Base-by-base conservation (phyloP, 495 filamentous ascomycete species). In the Chaetomium tenue region DNA sequence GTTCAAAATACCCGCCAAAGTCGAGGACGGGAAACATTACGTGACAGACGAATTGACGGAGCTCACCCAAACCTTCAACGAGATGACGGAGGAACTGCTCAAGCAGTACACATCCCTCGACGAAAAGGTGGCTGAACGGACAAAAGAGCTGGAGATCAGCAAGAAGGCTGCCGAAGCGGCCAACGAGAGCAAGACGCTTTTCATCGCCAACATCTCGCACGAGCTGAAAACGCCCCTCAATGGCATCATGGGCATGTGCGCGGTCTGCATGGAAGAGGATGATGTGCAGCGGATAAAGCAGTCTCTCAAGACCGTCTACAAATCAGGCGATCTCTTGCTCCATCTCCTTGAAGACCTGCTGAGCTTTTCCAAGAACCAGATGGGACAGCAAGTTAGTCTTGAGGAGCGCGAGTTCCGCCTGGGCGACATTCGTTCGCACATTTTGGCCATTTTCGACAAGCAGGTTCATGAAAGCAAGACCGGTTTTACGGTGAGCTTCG, bases 201-300 rank as follows among this genome's bases (percentile, higher is more conserved):
- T 97, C 75, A 93, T 97, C 66, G 93, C 93, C 33, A 97, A 97
- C 68, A 96, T 97, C 30, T 95, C 91, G 4, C 93, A 97, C 71
- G 93, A 96, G 72, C 81, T 97, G 16, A 92, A 95, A 72, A 97
- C 93, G 2, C 93, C 93, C 0, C 75, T 97, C 25, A 97, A 97
- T 70, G 93, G 91, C 3, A 97, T 97, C 67, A 77, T 97, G 37
- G 93, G 93, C 56, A 96, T 96, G 91, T 91, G 87, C 66, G 89
- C 92, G 0, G 89, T 94, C 2, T 94, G 89, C 71, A 92, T 96
- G 90, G 88, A 90, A 60, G 92, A 96, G 70, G 88, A 93, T 33
- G 90, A 96, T 66, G 74, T 89, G 8, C 72, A 75, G 18, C 85
- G 88, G 59, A 86, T 96, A 64, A 92, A 91, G 75, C 84, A 90